Conservation (phyloP, 2,329 filamentous ascomycete genomes). For the Plectosphaerella plurivora region DNA sequence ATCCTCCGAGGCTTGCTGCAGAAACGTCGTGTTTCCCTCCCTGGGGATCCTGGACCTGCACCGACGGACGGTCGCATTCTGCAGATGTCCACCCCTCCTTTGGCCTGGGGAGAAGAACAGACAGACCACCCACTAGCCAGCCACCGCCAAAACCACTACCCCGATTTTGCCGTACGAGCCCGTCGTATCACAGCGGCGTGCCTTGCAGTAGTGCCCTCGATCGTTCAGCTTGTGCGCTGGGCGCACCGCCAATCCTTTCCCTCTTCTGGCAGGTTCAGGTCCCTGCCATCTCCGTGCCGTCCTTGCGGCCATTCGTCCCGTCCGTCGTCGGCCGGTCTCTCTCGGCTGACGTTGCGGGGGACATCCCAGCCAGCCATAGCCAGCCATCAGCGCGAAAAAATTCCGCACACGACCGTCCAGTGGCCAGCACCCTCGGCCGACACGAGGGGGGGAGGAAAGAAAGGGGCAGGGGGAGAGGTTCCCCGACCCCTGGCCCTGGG, state of each 20-base stretch:
- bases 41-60: background rate
- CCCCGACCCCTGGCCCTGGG: slow-evolving; percentile 5
- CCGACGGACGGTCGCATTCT: background rate
- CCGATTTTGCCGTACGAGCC: background rate
- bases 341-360: slow-evolving; percentile 1
- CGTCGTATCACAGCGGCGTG: slow-evolving; percentile 1
- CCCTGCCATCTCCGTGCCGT: slow-evolving; percentile 7
- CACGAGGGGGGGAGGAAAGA: too few relatives aligned
- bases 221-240: background rate
- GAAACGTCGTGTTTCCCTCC: background rate
- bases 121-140: background rate
- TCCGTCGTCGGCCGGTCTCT: background rate
- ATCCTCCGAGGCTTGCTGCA: background rate
- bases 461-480: background rate
- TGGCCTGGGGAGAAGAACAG: too few relatives aligned
- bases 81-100: background rate
- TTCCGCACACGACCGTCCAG: slow-evolving; percentile 9
- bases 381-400: slow-evolving; percentile 10
- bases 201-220: slow-evolving; percentile 2
- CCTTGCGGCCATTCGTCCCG: background rate
- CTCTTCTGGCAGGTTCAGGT: slow-evolving; percentile 3
- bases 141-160: background rate
- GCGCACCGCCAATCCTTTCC: slow-evolving; percentile 3
- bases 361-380: slow-evolving; percentile 11
- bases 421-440: background rate